Evolutionary conservation across 192 early-diverging fungal genomes (phyloP).

Genomic region (Coemansia asiatica): DNA sequence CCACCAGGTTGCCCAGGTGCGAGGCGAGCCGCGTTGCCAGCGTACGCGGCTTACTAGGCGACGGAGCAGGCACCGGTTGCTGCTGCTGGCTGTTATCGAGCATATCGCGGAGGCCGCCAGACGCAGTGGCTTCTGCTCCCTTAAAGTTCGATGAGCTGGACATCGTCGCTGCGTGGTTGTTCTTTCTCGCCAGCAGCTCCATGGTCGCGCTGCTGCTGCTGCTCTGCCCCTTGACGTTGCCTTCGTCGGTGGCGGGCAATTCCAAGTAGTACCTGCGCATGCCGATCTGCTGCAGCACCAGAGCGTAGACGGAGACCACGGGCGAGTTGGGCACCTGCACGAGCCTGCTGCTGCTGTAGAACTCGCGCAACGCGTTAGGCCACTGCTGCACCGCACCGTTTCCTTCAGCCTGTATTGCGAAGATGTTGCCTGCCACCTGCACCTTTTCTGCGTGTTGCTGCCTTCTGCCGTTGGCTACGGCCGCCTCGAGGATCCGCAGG

Average conservation of each 20-base stretch:
- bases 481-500: constrained; percentile 21
- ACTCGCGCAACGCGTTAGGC: constrained; percentile 12
- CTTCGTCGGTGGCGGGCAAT: constrained; percentile 15
- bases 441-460: not conserved
- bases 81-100: not conserved
- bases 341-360: constrained; percentile 5
- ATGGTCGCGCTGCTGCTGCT: constrained; percentile 4
- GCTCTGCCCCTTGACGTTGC: constrained; percentile 1
- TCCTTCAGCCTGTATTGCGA: not conserved
- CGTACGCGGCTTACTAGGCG: constrained; percentile 12
- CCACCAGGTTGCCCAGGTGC: constrained; percentile 14
- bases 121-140: not conserved
- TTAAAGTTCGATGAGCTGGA: constrained; percentile 26
- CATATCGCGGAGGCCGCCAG: constrained; percentile 4
- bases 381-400: constrained; percentile 19
- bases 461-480: constrained; percentile 27
- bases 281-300: constrained; percentile 52
- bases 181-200: not conserved
- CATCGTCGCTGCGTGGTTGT: not conserved
- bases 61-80: too few relatives aligned
- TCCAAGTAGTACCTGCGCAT: constrained; percentile 48
- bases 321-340: constrained; percentile 55
- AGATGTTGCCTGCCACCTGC: not conserved
- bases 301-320: constrained; percentile 47
- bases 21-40: constrained; percentile 18